Conservation (phyloP, 2,329 filamentous ascomycete species). For the Corinectria fuckeliana region DNA sequence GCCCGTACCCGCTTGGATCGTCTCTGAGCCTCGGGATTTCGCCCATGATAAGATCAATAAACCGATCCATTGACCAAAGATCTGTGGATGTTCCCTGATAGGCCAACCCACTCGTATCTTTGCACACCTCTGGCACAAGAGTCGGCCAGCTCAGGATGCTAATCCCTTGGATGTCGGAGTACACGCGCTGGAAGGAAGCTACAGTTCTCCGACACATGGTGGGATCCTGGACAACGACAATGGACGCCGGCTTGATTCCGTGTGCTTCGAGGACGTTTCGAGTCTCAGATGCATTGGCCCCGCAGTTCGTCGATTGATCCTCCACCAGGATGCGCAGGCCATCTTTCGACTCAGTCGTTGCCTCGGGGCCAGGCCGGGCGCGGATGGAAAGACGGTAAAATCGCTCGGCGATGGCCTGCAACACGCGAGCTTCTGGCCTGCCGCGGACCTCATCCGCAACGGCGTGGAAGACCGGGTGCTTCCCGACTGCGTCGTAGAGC, state of each 20-base stretch:
- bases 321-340: constrained; percentile 23
- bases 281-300: constrained; percentile 28
- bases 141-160: constrained; percentile 29
- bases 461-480: constrained; percentile 21
- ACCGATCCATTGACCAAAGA: constrained; percentile 29
- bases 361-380: background rate
- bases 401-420: constrained; percentile 21
- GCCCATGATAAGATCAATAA: constrained; percentile 28
- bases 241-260: constrained; percentile 21
- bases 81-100: no score
- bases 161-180: background rate
- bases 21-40: constrained; percentile 33
- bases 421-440: constrained; percentile 25
- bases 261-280: constrained; percentile 24
- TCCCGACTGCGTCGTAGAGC: constrained; percentile 27
- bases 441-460: constrained; percentile 11
- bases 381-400: constrained; percentile 21
- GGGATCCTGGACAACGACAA: constrained; percentile 30
- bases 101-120: no score
- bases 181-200: constrained; percentile 26
- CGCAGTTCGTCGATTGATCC: constrained; percentile 32
- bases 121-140: constrained; percentile 19
- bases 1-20: constrained; percentile 29
- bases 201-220: constrained; percentile 31
- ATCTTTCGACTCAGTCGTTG: background rate